A percentile compares a stretch with the other conserved stretches of the same genome.
Conservation (phyloP, 768 basidiomycete species). For the Royoungia palumana region DNA sequence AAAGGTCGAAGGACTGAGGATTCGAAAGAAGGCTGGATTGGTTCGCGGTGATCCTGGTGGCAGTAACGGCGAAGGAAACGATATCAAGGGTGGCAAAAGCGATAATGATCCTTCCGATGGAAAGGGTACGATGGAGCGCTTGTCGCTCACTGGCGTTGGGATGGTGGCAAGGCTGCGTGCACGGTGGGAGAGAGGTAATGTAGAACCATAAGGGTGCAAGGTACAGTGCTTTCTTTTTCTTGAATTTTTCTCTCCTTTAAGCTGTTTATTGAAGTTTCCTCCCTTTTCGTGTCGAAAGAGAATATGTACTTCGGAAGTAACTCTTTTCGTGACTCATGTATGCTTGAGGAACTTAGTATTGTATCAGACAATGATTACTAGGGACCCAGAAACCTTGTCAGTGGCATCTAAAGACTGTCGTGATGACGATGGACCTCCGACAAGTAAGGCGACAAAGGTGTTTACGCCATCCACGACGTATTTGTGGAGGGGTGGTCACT, state of each 20-base stretch:
- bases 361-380: not conserved
- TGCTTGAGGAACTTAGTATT: too few species aligned
- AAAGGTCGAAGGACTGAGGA: conserved; percentile 2
- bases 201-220: not conserved
- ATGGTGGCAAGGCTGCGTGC: conserved; percentile 21
- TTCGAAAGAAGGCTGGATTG: not conserved
- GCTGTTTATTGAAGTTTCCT: not conserved
- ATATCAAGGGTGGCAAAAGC: not conserved
- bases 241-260: not conserved
- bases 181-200: conserved; percentile 15
- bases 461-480: too few species aligned
- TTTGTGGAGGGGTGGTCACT: too few species aligned
- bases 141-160: conserved; percentile 8
- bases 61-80: too few species aligned
- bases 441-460: too few species aligned
- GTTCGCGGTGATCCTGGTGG: not conserved
- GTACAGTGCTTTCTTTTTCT: too few species aligned
- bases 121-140: not conserved
- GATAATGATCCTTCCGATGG: not conserved
- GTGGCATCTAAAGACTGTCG: too few species aligned
- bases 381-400: too few species aligned
- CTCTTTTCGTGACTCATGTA: not conserved
- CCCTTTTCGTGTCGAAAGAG: not conserved
- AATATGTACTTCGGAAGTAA: not conserved
- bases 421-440: too few species aligned